Base-by-base conservation (phyloP, 2,329 filamentous ascomycete species). In the Pseudogymnoascus sp. region DNA sequence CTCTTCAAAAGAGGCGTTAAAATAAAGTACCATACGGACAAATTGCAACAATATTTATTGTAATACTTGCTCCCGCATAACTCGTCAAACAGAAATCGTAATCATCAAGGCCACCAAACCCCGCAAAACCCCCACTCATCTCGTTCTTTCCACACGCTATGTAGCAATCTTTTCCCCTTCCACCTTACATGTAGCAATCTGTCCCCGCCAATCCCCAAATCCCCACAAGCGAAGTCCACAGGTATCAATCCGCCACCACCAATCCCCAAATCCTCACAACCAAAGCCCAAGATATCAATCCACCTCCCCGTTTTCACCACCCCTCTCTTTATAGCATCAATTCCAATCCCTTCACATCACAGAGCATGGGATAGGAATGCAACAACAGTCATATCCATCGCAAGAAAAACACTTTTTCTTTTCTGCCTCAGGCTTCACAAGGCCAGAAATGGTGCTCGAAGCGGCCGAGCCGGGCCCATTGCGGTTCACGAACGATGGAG, bases 381-480 rank as follows among this genome's bases (percentile, higher is more conserved):
- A 84, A 71, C 81, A 84, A 70, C 81, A 83, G 60, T 81, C 74
- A 66, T 75, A 78, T 38, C 77, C 79, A 65, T 77, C 80, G 66
- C 80, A 81, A 67, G 81, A 76, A 64, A 81, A 74, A 68, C 80
- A 82, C 63, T 75, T 77, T 1, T 78, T 79, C 70, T 78, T 76
- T 43, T 73, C 74, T 33, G 74, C 76, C 41, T 76, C 76, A 6
- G 78, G 77, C 74, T 83, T 83, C 67, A 82, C 69, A 69, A 83
- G 80, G 68, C 72, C 78, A 66, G 78, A 77, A 65, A 79, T 76
- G 60, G 78, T 80, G 49, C 78, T 80, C 1, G 77, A 74, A 33
- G 78, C 77, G 3, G 78, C 74, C 67, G 77, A 78, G 62, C 80
- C 80, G 33, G 79, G 80, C 26, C 78, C 78, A 70, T 78, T 80